A percentile compares a stretch with the other conserved stretches of the same genome.
phyloP scores from a whole-genome alignment of 2,329 filamentous ascomycete genomes.

The Aspergillus sp. region DNA sequence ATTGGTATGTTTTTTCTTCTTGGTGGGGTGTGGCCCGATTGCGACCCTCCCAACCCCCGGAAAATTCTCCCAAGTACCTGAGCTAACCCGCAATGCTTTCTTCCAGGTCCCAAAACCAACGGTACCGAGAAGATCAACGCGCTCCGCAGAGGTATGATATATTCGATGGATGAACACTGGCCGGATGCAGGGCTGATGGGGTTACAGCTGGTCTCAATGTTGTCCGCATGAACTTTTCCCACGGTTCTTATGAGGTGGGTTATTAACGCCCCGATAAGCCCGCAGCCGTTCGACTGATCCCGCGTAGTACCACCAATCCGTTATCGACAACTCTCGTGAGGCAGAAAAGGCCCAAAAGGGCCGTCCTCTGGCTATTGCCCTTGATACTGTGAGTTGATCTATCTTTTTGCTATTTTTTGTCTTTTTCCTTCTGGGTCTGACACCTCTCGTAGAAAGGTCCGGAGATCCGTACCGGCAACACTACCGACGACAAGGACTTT shows the following conservation, averaged over 20 bases:
- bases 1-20: constrained; percentile 58
- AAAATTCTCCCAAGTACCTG: too few relatives aligned
- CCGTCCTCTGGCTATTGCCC: constrained; percentile 88
- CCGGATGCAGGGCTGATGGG: constrained; percentile 5
- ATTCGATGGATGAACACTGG: background rate
- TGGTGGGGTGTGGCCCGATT: background rate
- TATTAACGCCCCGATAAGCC: background rate
- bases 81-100: too few relatives aligned
- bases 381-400: constrained; percentile 59
- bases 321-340: constrained; percentile 89
- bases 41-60: too few relatives aligned
- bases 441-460: constrained; percentile 56
- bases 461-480: constrained; percentile 78
- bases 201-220: constrained; percentile 76
- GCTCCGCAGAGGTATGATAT: constrained; percentile 58
- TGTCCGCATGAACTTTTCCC: constrained; percentile 99
- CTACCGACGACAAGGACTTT: constrained; percentile 60
- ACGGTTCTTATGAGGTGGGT: constrained; percentile 65
- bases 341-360: constrained; percentile 71
- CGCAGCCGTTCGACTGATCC: constrained; percentile 8
- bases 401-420: constrained; percentile 20
- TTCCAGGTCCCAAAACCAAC: constrained; percentile 83
- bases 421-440: constrained; percentile 5
- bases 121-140: constrained; percentile 93
- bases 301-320: constrained; percentile 81